Evolutionary conservation across 306 rosid species (phyloP), one percentile per base, ranked within the genome.

Genomic region (Sophora flavescens): DNA sequence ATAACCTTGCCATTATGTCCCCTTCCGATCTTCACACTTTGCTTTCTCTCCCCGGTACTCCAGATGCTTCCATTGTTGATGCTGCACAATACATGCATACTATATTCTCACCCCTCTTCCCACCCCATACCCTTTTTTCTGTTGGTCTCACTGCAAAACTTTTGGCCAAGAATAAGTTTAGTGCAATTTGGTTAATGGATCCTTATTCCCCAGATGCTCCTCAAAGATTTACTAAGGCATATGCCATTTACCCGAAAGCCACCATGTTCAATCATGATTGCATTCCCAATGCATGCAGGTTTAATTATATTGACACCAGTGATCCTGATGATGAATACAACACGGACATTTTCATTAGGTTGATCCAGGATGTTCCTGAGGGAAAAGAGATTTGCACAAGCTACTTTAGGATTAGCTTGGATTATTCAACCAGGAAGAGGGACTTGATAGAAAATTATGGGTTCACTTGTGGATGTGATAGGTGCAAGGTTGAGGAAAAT

Each of bases 241-340:
- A 81, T 53, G 90, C 78, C 0, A 80, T 91, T 44, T 91, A 91
- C 76, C 87, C 88, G 12, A 77, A 68, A 13, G 86, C 93, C 5
- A 71, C 93, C 0, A 39, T 87, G 11, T 88, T 85, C 47, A 91
- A 91, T 78, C 95, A 91, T 41, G 89, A 78, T 12, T 91, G 95
- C 73, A 77, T 91, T 39, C 97, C 97, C 36, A 88, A 91, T 61
- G 95, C 97, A 1, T 91, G 95, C 79, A 80, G 95, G 36, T 91
- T 91, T 50, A 93, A 89, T 54, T 86, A 91, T n/a, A 61, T 89
- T 1, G 88, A 91, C 18, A 18, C 28, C 3, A 53, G 32, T 30
- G 32, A 30, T 3, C 32, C 32, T 30, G 3, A 57, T 36, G 61
- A 67, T 61, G 79, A 71, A 8, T 71, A 64, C 59, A 86, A 82